phyloP scores from a whole-genome alignment of 2,329 filamentous ascomycete genomes.

The Penicillium sp. region DNA sequence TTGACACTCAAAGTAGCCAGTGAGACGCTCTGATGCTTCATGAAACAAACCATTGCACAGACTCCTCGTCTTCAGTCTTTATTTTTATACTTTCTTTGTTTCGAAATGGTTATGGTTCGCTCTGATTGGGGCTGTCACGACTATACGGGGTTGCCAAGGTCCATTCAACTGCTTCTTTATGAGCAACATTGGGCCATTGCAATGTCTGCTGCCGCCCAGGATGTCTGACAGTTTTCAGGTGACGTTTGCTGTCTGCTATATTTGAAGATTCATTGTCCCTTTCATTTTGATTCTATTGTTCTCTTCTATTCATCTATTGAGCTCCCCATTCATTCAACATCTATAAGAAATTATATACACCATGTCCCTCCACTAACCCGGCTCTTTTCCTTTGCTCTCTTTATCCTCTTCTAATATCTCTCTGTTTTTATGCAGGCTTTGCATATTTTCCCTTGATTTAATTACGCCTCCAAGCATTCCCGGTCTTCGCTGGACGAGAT shows the following conservation, averaged over 20 bases:
- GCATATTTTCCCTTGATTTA: neutral
- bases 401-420: constrained; percentile 1
- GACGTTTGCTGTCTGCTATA: constrained; percentile 2
- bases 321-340: neutral
- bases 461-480: neutral
- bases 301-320: constrained; percentile 6
- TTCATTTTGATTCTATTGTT: constrained; percentile 6
- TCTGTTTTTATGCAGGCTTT: neutral
- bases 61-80: constrained; percentile 9
- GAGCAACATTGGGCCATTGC: constrained; percentile 2
- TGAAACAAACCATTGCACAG: constrained; percentile 23
- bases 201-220: constrained; percentile 13
- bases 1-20: constrained; percentile 16
- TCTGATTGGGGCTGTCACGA: constrained; percentile 14
- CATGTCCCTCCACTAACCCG: neutral
- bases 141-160: constrained; percentile 6
- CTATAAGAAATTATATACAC: constrained; percentile 2
- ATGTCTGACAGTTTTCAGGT: constrained; percentile 1
- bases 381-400: neutral
- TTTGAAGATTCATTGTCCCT: constrained; percentile 9
- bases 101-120: constrained; percentile 1
- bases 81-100: constrained; percentile 19
- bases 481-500: constrained; percentile 3
- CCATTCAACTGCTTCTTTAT: constrained; percentile 14
- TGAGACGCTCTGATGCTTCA: constrained; percentile 14